Evolutionary conservation across 2,329 filamentous ascomycete genomes (phyloP).

Genomic region (Delphinella strobiligena): DNA sequence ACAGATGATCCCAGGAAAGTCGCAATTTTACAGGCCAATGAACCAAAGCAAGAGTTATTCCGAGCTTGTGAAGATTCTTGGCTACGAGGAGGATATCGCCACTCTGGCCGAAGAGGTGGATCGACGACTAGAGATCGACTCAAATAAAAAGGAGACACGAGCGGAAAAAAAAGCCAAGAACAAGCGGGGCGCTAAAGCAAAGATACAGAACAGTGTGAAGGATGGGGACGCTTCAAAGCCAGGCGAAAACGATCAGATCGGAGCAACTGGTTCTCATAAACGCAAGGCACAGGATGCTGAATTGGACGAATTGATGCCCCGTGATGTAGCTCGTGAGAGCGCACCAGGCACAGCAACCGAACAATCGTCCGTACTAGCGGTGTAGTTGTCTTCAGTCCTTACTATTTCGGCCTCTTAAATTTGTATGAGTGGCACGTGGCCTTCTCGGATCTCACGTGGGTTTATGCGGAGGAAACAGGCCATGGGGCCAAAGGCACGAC

Average conservation of each 20-base stretch:
- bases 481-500: no score
- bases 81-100: constrained; percentile 46
- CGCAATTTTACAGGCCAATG: constrained; percentile 49
- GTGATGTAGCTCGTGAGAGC: constrained; percentile 15
- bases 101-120: constrained; percentile 57
- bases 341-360: constrained; percentile 16
- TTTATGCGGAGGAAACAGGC: not conserved
- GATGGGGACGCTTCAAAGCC: no score
- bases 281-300: constrained; percentile 16
- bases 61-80: constrained; percentile 54
- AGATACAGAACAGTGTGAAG: no score
- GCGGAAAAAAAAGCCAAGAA: constrained; percentile 33
- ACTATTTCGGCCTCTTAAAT: not conserved
- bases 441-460: no score
- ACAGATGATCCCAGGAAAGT: constrained; percentile 76
- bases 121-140: constrained; percentile 42
- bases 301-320: constrained; percentile 14
- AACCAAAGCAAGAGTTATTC: constrained; percentile 58
- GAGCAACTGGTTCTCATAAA: no score
- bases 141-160: constrained; percentile 34
- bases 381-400: no score
- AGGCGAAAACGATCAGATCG: no score
- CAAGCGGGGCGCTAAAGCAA: constrained; percentile 16
- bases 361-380: constrained; percentile 15
- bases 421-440: no score